These are phyloP conservation scores for Prunus davidiana DNA, from an alignment of 306 rosid species.

Conservation along the genomic window DNA sequence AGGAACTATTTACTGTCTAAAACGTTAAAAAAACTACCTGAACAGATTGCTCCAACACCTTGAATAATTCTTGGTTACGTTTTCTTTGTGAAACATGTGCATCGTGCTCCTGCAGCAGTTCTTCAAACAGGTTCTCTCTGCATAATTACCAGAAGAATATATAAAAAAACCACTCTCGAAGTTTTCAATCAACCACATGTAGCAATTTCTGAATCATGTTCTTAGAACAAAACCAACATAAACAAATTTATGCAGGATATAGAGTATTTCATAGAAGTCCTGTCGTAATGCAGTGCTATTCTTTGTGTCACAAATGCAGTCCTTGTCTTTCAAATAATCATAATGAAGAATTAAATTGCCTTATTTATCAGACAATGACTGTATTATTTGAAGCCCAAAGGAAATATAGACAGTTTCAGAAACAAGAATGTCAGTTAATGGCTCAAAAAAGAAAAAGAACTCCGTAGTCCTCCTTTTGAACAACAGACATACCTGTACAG, in stretches of 20 bases:
- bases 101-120: constrained; percentile 37
- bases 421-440: neutral
- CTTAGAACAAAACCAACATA: neutral
- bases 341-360: neutral
- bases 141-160: constrained; percentile 1
- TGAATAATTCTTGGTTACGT: constrained; percentile 10
- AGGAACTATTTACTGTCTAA: neutral
- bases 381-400: neutral
- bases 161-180: neutral
- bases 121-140: constrained; percentile 43
- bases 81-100: constrained; percentile 31
- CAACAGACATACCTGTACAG: constrained; percentile 32
- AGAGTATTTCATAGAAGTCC: neutral
- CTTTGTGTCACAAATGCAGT: neutral
- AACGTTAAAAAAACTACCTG: constrained; percentile 22
- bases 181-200: neutral
- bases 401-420: neutral
- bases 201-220: neutral
- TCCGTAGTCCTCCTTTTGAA: neutral
- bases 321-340: neutral
- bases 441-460: neutral
- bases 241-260: neutral
- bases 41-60: constrained; percentile 27
- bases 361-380: neutral
- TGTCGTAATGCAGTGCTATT: neutral